A percentile compares a stretch with the other conserved stretches of the same genome.
Evolutionary conservation across 768 basidiomycete genomes (phyloP).

Genomic region (Kwoniella dejecticola): DNA sequence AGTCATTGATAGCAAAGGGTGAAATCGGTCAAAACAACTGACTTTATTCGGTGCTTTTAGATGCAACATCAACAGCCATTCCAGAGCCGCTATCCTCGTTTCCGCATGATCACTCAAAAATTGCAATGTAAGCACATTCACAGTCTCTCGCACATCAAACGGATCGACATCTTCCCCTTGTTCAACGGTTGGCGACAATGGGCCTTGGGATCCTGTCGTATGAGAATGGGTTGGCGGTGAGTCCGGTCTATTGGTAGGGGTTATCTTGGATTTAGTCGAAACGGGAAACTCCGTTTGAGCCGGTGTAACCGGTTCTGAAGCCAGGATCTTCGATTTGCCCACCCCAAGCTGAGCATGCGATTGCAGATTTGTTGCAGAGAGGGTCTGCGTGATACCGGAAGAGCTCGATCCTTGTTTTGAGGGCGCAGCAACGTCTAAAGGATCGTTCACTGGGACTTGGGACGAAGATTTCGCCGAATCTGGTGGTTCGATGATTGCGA

Average conservation of each 20-base stretch:
- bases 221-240: constrained; percentile 56
- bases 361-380: constrained; percentile 36
- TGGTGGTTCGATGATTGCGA: constrained; percentile 24
- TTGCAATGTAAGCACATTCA: constrained; percentile 87
- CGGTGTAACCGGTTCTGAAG: constrained; percentile 50
- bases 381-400: constrained; percentile 13
- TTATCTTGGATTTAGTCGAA: constrained; percentile 16
- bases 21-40: background rate
- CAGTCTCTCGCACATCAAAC: constrained; percentile 90
- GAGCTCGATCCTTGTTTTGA: constrained; percentile 29
- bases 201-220: constrained; percentile 34
- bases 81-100: constrained; percentile 89
- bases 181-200: constrained; percentile 20
- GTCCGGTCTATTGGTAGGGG: constrained; percentile 59
- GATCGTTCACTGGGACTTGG: constrained; percentile 38
- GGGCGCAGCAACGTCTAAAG: constrained; percentile 43
- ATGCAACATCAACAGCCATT: constrained; percentile 98
- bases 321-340: background rate
- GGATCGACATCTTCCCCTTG: constrained; percentile 63
- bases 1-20: constrained; percentile 12
- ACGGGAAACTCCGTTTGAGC: constrained; percentile 45
- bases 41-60: constrained; percentile 97
- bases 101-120: constrained; percentile 96
- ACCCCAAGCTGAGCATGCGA: constrained; percentile 11
- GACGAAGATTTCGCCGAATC: constrained; percentile 17